Base-by-base conservation (phyloP, 2,329 filamentous ascomycete genomes). In the Colletotrichum abscissum region DNA sequence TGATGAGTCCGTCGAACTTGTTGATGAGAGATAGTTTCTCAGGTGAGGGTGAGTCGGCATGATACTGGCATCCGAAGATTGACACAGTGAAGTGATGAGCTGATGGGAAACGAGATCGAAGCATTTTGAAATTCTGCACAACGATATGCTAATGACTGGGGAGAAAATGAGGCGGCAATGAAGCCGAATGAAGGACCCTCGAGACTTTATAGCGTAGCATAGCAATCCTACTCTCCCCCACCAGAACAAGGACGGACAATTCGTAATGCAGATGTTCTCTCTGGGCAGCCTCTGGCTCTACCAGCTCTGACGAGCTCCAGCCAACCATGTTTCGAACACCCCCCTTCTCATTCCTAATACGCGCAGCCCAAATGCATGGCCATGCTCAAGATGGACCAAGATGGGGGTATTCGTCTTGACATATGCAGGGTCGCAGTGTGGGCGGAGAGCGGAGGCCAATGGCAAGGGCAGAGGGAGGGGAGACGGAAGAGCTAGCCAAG, bases 21-120 rank as follows among this genome's bases (percentile, higher is more conserved):
- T 58, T 63, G 54, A 72, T 72, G 14, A 69, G 69, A n/a, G 58
- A 54, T 9, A 72, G 69, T 42, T 69, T 72, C 30, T 64, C 69
- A 11, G 30, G 26, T 4, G 69, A 72, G 14, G 69, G 69, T 9
- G 65, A 63, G 9, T 72, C 65, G 38, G 69, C 69, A n/a, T 72
- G 69, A 54, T 72, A 72, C 30, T 72, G 65, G 54, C 58, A 62
- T 11, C 69, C 69, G n/a, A 72, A 72, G 16, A 72, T 42, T 24
- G 69, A 72, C 69, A 72, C 69, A 22, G 69, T 72, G 52, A 72
- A 72, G 65, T 72, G 69, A 26, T 72, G 65, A 38, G 69, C 69
- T 28, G 69, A 69, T 28, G 69, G 69, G 58, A 72, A 72, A n/a
- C 58, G 58, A 16, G 69, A 72, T 54, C 69, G 69, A 69, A 72